Base-by-base conservation (phyloP, 208 protist genomes). In the Cochliopodium minus region DNA sequence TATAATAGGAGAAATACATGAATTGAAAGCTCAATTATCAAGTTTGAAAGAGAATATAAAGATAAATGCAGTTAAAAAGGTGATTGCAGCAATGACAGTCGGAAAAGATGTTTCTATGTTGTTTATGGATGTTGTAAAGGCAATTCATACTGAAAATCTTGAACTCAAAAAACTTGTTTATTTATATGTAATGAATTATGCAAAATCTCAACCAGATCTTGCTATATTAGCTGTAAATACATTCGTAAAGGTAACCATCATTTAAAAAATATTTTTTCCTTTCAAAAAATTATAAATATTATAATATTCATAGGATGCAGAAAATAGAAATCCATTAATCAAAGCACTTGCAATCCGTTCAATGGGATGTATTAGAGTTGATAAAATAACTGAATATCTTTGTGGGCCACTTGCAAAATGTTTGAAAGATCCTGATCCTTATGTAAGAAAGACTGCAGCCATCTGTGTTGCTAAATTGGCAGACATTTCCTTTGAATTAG, bases 101-200 rank as follows among this genome's bases (percentile, higher is more conserved):
- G 94, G 94, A 32, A 95, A 92, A 60, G 95, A 99, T 67, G 94
- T 98, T 71, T 77, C 72, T 23, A 57, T 67, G 26, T 65, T 84
- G 20, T 94, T 93, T 57, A 74, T 79, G 35, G 87, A 95, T 52
- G 87, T 99, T 9, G 55, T 95, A 23, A 84, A 90, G 28, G 80
- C 88, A 50, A 91, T 94, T 39, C 81, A 87, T 40, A 93, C 90
- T 4, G 72, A 67, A 9, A 85, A 96, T 68, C 62, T 96, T 7
- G 87, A 93, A 40, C 70, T 98, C 9, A 97, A 97, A 74, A 97
- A 97, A 47, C 77, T 99, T 2, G 86, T 94, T 0, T 99, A 98
- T 70, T 69, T 98, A 25, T 99, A 98, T 61, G 65, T 99, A 10
- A 90, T 95, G 61, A 92, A 96, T 61, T 96, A 98, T 67, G 88